Evolutionary conservation across 1,284 basidiomycete genomes (phyloP).

Genomic region (Leucoagaricus sp.): DNA sequence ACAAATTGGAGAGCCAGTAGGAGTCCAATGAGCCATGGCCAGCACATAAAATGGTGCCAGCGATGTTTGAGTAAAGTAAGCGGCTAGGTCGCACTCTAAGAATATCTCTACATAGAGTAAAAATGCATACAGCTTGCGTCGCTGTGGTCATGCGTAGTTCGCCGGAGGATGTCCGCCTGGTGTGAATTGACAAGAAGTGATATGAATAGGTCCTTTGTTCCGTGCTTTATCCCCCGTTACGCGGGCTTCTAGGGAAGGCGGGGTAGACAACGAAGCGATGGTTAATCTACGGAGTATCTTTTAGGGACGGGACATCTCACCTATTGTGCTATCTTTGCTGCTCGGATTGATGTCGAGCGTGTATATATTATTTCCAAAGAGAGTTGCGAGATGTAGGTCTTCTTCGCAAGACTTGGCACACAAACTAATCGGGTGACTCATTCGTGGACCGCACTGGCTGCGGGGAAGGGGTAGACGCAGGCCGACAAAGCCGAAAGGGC

Average conservation of each 20-base stretch:
- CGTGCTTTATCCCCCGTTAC: conserved; percentile 5
- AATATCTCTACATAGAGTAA: conserved; percentile 9
- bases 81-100: conserved; percentile 1
- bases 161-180: not conserved
- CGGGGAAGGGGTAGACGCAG: not conserved
- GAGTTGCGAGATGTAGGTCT: not conserved
- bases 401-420: not conserved
- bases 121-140: not conserved
- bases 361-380: conserved; percentile 14
- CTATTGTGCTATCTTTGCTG: not conserved
- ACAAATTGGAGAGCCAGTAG: not conserved
- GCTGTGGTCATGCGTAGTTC: conserved; percentile 8
- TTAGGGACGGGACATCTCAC: not conserved
- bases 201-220: not conserved
- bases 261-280: not conserved
- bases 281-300: conserved; percentile 8
- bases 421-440: not conserved
- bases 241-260: not conserved
- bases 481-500: not conserved
- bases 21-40: conserved; percentile 10
- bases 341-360: conserved; percentile 2
- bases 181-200: not conserved
- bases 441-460: conserved; percentile 7
- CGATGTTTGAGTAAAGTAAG: not conserved
- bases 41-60: not conserved